These are phyloP conservation scores for Firmiana major DNA, from an alignment of 345 rosid genomes.

Conservation along the genomic window DNA sequence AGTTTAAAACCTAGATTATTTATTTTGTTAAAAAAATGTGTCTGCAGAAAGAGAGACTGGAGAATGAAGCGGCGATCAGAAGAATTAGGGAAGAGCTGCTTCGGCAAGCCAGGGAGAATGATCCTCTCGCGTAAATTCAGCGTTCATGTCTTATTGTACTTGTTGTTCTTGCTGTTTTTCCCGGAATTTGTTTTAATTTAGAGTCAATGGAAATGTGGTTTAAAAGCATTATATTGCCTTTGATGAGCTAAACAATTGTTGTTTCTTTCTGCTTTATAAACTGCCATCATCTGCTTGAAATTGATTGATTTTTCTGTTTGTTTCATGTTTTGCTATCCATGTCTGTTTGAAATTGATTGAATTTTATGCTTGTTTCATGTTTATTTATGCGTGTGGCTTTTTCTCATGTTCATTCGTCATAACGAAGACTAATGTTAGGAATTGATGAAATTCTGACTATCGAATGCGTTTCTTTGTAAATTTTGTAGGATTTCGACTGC, in stretches of 20 bases:
- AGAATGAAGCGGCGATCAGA: conserved; percentile 54
- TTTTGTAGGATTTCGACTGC: background rate
- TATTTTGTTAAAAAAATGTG: background rate
- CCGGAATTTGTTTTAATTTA: background rate
- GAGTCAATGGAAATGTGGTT: conserved; percentile 3
- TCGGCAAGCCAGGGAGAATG: conserved; percentile 41
- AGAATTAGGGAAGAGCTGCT: conserved; percentile 53
- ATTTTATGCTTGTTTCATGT: conserved; percentile 2
- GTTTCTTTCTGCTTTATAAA: conserved; percentile 1
- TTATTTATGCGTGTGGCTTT: background rate
- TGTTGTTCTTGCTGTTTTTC: background rate
- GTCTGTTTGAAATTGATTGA: background rate
- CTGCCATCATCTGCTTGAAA: background rate
- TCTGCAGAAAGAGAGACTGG: conserved; percentile 55
- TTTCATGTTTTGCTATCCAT: background rate
- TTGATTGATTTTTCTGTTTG: conserved; percentile 7
- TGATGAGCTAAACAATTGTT: conserved; percentile 13
- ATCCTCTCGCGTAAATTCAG: conserved; percentile 37
- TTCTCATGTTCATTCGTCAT: background rate
- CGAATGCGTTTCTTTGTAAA: background rate
- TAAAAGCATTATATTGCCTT: conserved; percentile 3
- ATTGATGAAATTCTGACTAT: background rate
- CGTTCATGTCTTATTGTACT: background rate
- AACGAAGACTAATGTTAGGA: background rate
- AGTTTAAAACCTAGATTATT: conserved; percentile 31